Evolutionary conservation across 2,329 filamentous ascomycete genomes (phyloP).

Genomic region (Huntiella savannae): DNA sequence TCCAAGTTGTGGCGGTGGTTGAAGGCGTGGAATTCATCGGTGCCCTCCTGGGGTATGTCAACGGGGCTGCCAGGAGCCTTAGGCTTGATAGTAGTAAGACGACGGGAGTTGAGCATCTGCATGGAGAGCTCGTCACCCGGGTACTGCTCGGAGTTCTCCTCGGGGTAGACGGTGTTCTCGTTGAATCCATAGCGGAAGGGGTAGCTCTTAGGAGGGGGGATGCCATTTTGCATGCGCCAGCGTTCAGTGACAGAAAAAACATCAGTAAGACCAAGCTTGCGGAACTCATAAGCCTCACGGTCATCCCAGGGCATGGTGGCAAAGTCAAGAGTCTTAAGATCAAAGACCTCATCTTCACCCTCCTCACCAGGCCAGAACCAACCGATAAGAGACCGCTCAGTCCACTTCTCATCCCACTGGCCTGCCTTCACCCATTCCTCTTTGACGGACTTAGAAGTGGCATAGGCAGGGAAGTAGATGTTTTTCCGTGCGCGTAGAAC

Average conservation of each 20-base stretch:
- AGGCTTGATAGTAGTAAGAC: no score
- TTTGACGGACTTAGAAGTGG: no score
- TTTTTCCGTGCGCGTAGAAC: background rate
- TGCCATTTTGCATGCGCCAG: background rate
- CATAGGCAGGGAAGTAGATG: no score
- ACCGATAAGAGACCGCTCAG: background rate
- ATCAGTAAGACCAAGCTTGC: background rate
- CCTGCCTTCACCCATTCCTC: no score
- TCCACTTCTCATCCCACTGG: no score
- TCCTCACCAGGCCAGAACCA: conserved; percentile 10
- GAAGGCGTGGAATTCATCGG: no score
- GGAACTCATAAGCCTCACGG: background rate
- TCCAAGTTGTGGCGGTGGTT: no score
- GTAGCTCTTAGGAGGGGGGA: background rate
- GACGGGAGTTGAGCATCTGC: no score
- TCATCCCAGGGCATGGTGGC: conserved; percentile 1
- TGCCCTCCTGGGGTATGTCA: no score
- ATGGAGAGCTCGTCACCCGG: background rate
- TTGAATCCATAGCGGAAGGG: background rate
- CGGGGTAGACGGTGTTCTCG: background rate
- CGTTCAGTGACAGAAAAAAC: background rate
- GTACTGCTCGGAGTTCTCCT: background rate
- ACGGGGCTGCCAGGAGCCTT: no score
- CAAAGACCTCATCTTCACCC: background rate
- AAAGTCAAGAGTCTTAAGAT: background rate